Evolutionary conservation across 768 basidiomycete genomes (phyloP), one percentile per base, ranked within the genome.

Genomic region (Imleria badia): DNA sequence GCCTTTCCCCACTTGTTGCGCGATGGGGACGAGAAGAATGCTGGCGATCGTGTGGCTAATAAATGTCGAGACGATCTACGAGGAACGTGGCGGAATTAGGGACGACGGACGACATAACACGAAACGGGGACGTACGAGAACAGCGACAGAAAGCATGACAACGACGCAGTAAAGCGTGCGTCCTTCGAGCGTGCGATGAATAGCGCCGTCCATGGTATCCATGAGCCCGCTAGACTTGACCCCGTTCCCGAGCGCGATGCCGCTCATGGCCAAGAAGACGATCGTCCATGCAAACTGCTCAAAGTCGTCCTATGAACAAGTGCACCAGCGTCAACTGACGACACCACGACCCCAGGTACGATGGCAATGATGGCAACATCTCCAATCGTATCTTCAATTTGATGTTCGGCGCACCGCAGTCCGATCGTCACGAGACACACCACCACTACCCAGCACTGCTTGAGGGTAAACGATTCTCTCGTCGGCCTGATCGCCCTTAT

Each of bases 331-430:
- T 56, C 30, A 62, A 35, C 50, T 29, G 30, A 33, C 34, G 9
- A 30, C 9, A 46, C 11, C 17, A 19, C 20, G 2, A n/a, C 15
- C 29, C 9, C 14, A 0, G 96, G 97, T 42, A 99, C 78, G 61
- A 98, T 85, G 3, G 96, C 95, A 59, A 99, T 94, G 63, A 98
- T 81, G 30, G 97, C 97, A 95, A 98, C 98, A 69, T 98, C 94
- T 2, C 97, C 97, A 4, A 98, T 78, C 44, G 75, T 75, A 7
- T 75, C 71, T 66, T 95, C 84, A 48, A 98, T 82, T 64, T 76
- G 72, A 65, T 91, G 88, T 59, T 89, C 94, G 36, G 93, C 69
- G 65, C 93, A 95, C 95, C 96, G 98, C 50, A 98, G 73, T 7
- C 62, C 80, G 61, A 99, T 98, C 3, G 97, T 98, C 48, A 79